These are phyloP conservation scores for Ceratobasidium sp. DNA, from an alignment of 1,284 basidiomycete species.

Conservation along the genomic window DNA sequence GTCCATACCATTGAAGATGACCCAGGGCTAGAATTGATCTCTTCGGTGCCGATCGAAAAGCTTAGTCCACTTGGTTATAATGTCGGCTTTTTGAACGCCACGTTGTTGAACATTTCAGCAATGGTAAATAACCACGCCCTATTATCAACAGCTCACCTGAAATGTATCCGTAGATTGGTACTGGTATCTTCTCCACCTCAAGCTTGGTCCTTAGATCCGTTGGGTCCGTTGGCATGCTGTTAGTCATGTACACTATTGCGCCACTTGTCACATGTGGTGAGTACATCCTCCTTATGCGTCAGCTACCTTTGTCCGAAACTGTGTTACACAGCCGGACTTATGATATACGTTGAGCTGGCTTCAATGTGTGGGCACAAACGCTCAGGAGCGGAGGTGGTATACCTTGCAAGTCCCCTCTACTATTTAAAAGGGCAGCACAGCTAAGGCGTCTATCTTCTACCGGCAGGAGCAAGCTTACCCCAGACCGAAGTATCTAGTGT, in stretches of 20 bases:
- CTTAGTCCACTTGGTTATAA: conserved; percentile 29
- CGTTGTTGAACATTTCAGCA: conserved; percentile 27
- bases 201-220: conserved; percentile 56
- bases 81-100: conserved; percentile 30
- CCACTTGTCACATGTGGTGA: conserved; percentile 57
- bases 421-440: neutral
- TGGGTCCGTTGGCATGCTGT: conserved; percentile 59
- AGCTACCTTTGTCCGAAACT: neutral
- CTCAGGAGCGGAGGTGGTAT: conserved; percentile 63
- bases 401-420: conserved; percentile 51
- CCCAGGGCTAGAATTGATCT: neutral
- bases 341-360: conserved; percentile 52
- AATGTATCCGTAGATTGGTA: conserved; percentile 34
- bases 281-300: conserved; percentile 29
- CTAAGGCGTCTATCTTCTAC: neutral
- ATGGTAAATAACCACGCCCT: conserved; percentile 11
- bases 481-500: conserved; percentile 54
- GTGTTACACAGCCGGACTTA: conserved; percentile 49
- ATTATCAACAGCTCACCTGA: neutral
- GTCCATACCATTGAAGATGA: conserved; percentile 4
- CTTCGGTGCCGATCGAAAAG: conserved; percentile 17
- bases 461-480: conserved; percentile 60
- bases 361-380: conserved; percentile 53
- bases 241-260: conserved; percentile 61
- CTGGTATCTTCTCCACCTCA: conserved; percentile 39